These are phyloP conservation scores for Eutrema yunnanense DNA, from an alignment of 345 rosid genomes.

Conservation along the genomic window DNA sequence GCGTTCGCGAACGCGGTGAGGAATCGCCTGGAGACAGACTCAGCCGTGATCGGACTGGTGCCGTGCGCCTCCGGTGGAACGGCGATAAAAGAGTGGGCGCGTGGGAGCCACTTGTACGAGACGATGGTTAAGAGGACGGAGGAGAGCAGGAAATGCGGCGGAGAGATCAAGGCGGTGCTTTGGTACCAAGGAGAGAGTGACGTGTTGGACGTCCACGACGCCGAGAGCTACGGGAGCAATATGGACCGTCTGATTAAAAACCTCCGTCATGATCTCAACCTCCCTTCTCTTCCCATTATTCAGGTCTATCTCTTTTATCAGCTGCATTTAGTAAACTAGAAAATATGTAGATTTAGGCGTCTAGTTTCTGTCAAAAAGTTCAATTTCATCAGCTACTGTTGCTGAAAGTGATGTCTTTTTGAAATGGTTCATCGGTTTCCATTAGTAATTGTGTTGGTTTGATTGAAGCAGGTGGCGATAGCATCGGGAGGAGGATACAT, in stretches of 20 bases:
- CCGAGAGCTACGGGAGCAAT: conserved; percentile 50
- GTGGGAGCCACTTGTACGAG: conserved; percentile 61
- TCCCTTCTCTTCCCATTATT: conserved; percentile 72
- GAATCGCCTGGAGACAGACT: conserved; percentile 9
- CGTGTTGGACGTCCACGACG: conserved; percentile 43
- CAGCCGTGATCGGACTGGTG: conserved; percentile 45
- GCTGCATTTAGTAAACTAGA: not conserved
- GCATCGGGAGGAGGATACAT: conserved; percentile 60
- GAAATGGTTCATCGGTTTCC: not conserved
- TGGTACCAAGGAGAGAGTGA: conserved; percentile 99
- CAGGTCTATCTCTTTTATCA: conserved; percentile 39
- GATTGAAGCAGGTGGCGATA: conserved; percentile 59
- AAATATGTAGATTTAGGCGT: not conserved
- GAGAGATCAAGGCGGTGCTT: conserved; percentile 64
- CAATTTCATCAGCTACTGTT: not conserved
- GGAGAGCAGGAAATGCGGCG: conserved; percentile 52
- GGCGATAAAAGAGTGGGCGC: conserved; percentile 77
- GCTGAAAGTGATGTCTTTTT: not conserved
- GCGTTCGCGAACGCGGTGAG: conserved; percentile 58
- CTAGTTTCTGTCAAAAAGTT: not conserved
- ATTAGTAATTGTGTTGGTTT: not conserved
- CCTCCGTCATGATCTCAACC: conserved; percentile 56
- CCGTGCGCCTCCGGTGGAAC: conserved; percentile 93
- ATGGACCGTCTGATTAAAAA: conserved; percentile 52
- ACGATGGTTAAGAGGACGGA: conserved; percentile 62